phyloP scores from a whole-genome alignment of 106 monocot genomes.

The Dendrobium catenatum region DNA sequence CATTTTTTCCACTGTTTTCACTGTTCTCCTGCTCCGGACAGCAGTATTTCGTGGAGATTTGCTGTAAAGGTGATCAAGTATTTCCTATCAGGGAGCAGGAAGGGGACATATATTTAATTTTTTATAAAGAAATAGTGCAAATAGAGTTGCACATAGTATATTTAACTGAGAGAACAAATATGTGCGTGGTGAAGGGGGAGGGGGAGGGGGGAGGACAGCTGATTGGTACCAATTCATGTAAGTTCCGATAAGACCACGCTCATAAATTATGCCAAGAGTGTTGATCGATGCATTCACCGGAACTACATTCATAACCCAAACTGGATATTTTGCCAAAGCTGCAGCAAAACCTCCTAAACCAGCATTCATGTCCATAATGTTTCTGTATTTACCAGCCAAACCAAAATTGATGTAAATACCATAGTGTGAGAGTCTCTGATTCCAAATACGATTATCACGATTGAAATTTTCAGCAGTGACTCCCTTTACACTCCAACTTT shows the following conservation, averaged over 20 bases:
- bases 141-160: no score
- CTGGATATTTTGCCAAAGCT: slow-evolving; percentile 56
- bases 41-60: no score
- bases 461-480: slow-evolving; percentile 36
- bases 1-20: no score
- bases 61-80: no score
- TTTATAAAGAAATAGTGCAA: no score
- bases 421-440: slow-evolving; percentile 47
- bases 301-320: slow-evolving; percentile 97
- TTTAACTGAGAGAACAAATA: no score
- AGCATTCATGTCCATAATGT: slow-evolving; percentile 97
- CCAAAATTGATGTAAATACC: slow-evolving; percentile 23
- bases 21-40: no score
- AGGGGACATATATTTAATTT: no score
- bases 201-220: neutral
- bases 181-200: no score
- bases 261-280: slow-evolving; percentile 77
- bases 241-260: slow-evolving; percentile 88
- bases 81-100: no score
- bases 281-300: slow-evolving; percentile 34
- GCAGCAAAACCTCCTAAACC: slow-evolving; percentile 85
- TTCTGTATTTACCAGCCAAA: slow-evolving; percentile 49
- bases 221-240: slow-evolving; percentile 77
- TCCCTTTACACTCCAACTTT: slow-evolving; percentile 34
- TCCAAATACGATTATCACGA: slow-evolving; percentile 53